Percentiles rank a stretch among this genome's conserved stretches.
These are phyloP conservation scores for Mycena venus DNA, from an alignment of 768 basidiomycete genomes.

Conservation along the genomic window DNA sequence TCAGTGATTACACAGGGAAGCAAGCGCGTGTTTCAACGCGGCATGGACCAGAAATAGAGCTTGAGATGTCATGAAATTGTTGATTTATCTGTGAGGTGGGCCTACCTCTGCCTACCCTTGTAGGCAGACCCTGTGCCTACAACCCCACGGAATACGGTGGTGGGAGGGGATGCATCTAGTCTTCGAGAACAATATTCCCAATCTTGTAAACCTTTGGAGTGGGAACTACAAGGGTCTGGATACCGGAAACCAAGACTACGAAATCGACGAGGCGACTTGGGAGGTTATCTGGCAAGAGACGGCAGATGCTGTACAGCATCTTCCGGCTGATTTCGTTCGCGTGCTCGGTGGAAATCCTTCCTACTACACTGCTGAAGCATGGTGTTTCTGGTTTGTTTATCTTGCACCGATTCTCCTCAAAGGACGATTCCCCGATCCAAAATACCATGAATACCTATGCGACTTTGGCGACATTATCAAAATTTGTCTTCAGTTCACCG, in stretches of 20 bases:
- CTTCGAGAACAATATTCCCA: slow-evolving; percentile 52
- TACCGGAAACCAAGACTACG: slow-evolving; percentile 41
- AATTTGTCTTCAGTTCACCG: slow-evolving; percentile 48
- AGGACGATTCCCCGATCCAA: slow-evolving; percentile 38
- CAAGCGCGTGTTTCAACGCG: too few relatives aligned
- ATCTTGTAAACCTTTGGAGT: slow-evolving; percentile 44
- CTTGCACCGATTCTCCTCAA: slow-evolving; percentile 51
- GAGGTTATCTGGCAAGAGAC: slow-evolving; percentile 51
- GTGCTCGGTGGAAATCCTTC: slow-evolving; percentile 40
- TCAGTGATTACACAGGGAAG: too few relatives aligned
- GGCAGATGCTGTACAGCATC: slow-evolving; percentile 36
- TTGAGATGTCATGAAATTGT: too few relatives aligned
- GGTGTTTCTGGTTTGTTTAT: slow-evolving; percentile 53
- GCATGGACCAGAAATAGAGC: too few relatives aligned
- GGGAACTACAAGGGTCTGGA: slow-evolving; percentile 56
- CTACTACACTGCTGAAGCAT: slow-evolving; percentile 50
- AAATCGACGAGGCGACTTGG: slow-evolving; percentile 45
- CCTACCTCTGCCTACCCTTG: too few relatives aligned
- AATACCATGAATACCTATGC: slow-evolving; percentile 55
- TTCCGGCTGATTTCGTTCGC: slow-evolving; percentile 49
- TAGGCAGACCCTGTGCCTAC: too few relatives aligned
- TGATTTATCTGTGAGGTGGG: too few relatives aligned
- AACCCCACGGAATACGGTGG: too few relatives aligned
- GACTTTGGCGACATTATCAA: slow-evolving; percentile 50
- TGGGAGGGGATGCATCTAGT: slow-evolving; percentile 62